phyloP scores from a whole-genome alignment of 2,329 filamentous ascomycete species.

The Neopestalotiopsis sp. region DNA sequence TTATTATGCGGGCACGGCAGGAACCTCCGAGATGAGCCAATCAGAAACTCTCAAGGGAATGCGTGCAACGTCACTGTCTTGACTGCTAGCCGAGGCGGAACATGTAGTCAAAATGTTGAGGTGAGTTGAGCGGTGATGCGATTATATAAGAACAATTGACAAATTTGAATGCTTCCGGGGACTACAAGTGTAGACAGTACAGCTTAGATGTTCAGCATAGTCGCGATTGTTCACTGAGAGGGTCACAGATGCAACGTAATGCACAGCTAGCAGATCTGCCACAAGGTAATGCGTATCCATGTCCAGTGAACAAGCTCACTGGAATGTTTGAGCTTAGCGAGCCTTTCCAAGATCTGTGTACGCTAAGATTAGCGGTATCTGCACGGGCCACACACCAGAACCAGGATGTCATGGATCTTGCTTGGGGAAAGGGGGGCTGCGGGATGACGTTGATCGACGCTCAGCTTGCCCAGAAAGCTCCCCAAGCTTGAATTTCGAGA shows the following conservation, averaged over 20 bases:
- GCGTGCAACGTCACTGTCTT: neutral
- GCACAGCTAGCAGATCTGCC: neutral
- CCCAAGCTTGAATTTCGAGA: slow-evolving; percentile 18
- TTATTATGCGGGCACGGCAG: neutral
- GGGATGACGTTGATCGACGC: slow-evolving; percentile 19
- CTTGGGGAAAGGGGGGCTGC: slow-evolving; percentile 1
- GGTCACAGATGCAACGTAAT: neutral
- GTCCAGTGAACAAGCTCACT: neutral
- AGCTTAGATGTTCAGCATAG: neutral
- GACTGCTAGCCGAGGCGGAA: neutral
- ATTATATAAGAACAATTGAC: neutral
- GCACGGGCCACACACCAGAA: slow-evolving; percentile 11
- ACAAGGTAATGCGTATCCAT: no score
- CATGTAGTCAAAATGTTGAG: no score
- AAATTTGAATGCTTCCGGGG: neutral
- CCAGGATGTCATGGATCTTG: slow-evolving; percentile 12
- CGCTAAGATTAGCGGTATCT: slow-evolving; percentile 3
- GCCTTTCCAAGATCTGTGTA: slow-evolving; percentile 10
- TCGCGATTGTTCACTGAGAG: neutral
- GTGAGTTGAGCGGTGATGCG: neutral
- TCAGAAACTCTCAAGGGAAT: neutral
- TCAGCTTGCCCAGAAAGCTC: slow-evolving; percentile 12
- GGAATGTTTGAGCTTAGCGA: slow-evolving; percentile 1
- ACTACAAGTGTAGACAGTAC: neutral
- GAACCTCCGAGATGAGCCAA: neutral